These are phyloP conservation scores for Penicillium aurantiogriseum DNA, from an alignment of 2,329 filamentous ascomycete species.

Conservation along the genomic window DNA sequence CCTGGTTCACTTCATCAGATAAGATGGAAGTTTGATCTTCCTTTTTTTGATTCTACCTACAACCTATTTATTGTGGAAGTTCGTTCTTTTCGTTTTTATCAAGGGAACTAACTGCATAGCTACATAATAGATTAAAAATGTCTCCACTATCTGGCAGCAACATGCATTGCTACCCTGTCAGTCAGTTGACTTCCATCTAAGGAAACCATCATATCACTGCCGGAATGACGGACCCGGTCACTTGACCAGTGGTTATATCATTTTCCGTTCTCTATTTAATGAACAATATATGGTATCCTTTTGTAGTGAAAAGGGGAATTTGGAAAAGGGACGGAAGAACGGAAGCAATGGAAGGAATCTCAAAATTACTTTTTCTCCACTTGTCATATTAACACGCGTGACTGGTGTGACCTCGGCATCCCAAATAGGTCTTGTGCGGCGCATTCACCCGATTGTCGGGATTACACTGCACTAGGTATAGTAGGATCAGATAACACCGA, in stretches of 20 bases:
- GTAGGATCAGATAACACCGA: slow-evolving; percentile 4
- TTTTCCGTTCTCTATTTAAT: not conserved
- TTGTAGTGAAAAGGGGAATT: not conserved
- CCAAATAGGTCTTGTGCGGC: not conserved
- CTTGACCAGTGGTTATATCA: not conserved
- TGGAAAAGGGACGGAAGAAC: not conserved
- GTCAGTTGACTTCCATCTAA: not conserved
- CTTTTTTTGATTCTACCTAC: not conserved
- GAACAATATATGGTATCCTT: not conserved
- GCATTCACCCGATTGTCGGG: slow-evolving; percentile 4
- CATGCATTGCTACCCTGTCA: slow-evolving; percentile 1
- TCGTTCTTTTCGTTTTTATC: not conserved
- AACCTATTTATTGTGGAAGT: too few species aligned
- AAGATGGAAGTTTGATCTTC: slow-evolving; percentile 17
- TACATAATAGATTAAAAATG: not conserved
- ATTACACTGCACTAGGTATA: slow-evolving; percentile 3
- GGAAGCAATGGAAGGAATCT: not conserved
- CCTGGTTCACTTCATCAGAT: slow-evolving; percentile 19
- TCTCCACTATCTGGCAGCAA: slow-evolving; percentile 4
- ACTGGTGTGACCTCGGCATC: slow-evolving; percentile 7
- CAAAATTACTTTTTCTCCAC: not conserved
- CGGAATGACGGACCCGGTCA: not conserved
- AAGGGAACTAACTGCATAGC: not conserved
- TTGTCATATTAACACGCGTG: slow-evolving; percentile 4
- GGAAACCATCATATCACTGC: not conserved